Evolutionary conservation across 2,329 filamentous ascomycete species (phyloP), one percentile per base, ranked within the genome.

Genomic region (Beauveria brongniartii): DNA sequence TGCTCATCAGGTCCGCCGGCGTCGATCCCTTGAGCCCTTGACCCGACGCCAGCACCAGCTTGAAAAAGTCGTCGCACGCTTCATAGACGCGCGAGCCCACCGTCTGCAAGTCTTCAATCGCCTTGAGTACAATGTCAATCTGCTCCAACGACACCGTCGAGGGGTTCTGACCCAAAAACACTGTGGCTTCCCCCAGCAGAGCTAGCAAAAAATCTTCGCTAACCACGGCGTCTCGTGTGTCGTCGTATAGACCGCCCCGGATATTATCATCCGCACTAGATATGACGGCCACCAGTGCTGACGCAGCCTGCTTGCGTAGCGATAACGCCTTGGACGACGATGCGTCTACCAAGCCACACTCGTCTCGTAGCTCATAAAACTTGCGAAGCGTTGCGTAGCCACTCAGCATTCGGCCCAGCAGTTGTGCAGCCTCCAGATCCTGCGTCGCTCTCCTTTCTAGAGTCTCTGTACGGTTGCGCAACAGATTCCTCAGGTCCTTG

Each of bases 361-460:
- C 64, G 69, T 97, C 93, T 54, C 93, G 85, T n/a, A 92, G 82
- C 64, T 92, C 88, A 73, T 96, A 97, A 77, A 93, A 97, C 66
- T 87, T 88, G 41, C 93, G 89, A 22, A 97, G 79, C 0, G 92
- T 96, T 24, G 92, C 93, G 69, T 97, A 97, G 24, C 93, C 93
- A 71, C 90, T 94, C 10, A 97, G 85, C 75, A 92, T 88, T 63
- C 88, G 89, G 52, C 92, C 90, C 3, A 97, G 80, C 12, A 96
- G 82, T 66, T 90, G 83, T 9, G 92, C 93, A 8, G 91, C 92
- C 69, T 92, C 88, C 37, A 89, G 77, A 67, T 97, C 93, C 58
- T 88, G 82, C 28, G 82, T 81, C 6, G 90, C 89, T 58, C 93
- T 85, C 34, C 83, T 79, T 60, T 87, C 84, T 3, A 97, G 79